A percentile compares a stretch with the other conserved stretches of the same genome.
Conservation (phyloP, 768 basidiomycete species). For the Lactarius sanguifluus region DNA sequence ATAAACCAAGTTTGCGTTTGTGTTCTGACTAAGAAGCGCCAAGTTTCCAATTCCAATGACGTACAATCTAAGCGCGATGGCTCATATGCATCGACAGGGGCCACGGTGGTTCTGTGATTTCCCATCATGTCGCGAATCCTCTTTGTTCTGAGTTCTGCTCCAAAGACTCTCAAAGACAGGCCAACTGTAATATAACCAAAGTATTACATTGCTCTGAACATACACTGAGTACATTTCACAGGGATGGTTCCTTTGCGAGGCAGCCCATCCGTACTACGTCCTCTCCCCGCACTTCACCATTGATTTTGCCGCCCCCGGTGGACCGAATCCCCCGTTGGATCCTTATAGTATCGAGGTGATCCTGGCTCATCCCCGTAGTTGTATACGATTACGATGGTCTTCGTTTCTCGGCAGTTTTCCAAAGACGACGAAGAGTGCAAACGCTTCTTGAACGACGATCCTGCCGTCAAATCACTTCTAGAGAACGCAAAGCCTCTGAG, state of each 20-base stretch:
- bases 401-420: conserved; percentile 41
- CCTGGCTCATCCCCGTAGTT: neutral
- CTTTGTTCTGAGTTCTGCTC: conserved; percentile 72
- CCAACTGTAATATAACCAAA: conserved; percentile 44
- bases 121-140: conserved; percentile 44
- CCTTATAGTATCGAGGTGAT: conserved; percentile 50
- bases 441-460: conserved; percentile 62
- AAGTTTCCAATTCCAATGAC: neutral
- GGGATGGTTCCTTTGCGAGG: conserved; percentile 79
- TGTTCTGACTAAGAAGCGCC: too few species aligned
- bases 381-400: neutral
- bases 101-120: neutral
- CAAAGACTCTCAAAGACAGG: conserved; percentile 52
- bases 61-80: too few species aligned
- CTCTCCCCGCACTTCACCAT: conserved; percentile 42
- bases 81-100: too few species aligned
- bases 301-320: conserved; percentile 46
- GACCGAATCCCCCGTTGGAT: conserved; percentile 72
- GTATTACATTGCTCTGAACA: neutral
- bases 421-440: conserved; percentile 50
- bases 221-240: conserved; percentile 32
- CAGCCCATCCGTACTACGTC: conserved; percentile 39
- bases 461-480: conserved; percentile 49
- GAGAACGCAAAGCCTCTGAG: conserved; percentile 57
- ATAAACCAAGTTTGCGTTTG: too few species aligned